Percentiles rank a stretch among this genome's conserved stretches.
Conservation (phyloP, 2,329 filamentous ascomycete species). For the Ophiostoma pallidulum region DNA sequence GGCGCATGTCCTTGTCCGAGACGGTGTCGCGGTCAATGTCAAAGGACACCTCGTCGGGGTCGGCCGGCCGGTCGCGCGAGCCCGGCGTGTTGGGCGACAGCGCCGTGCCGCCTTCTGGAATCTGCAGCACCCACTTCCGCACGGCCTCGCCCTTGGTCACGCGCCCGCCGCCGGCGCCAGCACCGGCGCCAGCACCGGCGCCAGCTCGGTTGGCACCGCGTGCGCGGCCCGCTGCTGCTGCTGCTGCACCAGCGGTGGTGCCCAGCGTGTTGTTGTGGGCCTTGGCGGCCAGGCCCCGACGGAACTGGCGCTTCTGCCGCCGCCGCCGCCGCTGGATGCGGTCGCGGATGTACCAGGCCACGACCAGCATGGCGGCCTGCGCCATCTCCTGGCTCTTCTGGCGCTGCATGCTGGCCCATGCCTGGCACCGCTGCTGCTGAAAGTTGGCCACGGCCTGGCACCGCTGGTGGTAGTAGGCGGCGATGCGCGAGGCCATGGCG, state of each 20-base stretch:
- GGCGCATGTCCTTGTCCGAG: conserved; percentile 33
- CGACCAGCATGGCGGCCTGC: conserved; percentile 39
- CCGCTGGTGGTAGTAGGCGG: conserved; percentile 39
- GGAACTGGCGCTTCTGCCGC: conserved; percentile 33
- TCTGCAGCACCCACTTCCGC: conserved; percentile 33
- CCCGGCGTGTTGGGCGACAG: conserved; percentile 24
- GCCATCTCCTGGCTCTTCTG: conserved; percentile 40
- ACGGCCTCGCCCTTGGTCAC: conserved; percentile 32
- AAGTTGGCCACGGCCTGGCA: conserved; percentile 37
- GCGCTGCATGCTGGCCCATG: conserved; percentile 37
- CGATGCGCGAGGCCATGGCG: conserved; percentile 38
- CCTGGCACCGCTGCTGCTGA: conserved; percentile 39
- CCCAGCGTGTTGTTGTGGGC: not conserved
- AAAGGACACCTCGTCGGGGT: conserved; percentile 32
- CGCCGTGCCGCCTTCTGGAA: conserved; percentile 24
- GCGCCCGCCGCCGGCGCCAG: not conserved
- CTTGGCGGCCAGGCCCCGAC: conserved; percentile 25
- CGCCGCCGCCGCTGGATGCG: conserved; percentile 34
- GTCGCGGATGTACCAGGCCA: conserved; percentile 41
- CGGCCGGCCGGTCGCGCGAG: conserved; percentile 21
- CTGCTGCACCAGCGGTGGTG: not conserved
- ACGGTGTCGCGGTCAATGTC: conserved; percentile 31
- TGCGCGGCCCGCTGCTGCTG: not conserved
- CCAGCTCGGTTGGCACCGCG: too few species aligned
- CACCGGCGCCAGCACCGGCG: not conserved